These are phyloP conservation scores for Tulasnella sp. DNA, from an alignment of 768 basidiomycete species.

Conservation along the genomic window DNA sequence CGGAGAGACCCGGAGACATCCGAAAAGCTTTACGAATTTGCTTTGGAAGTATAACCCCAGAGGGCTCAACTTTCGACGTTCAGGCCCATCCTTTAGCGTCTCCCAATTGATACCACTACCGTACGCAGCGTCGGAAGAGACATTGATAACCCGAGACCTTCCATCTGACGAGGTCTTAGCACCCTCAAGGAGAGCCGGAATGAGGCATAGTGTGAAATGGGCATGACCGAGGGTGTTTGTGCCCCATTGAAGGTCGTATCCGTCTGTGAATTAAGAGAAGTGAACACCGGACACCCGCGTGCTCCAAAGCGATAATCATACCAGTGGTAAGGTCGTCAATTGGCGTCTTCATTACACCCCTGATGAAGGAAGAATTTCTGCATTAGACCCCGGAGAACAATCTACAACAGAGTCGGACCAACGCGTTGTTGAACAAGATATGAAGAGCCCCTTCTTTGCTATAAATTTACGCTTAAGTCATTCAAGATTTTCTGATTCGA, in stretches of 20 bases:
- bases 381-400: not conserved
- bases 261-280: not conserved
- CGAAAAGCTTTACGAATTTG: not conserved
- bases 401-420: not conserved
- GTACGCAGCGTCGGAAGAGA: slow-evolving; percentile 8
- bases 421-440: slow-evolving; percentile 24
- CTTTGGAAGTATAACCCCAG: not conserved
- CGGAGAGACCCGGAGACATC: not conserved
- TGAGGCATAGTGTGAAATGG: slow-evolving; percentile 8
- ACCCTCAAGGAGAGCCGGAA: not conserved
- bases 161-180: slow-evolving; percentile 8
- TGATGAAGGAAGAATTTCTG: not conserved
- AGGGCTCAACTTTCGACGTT: not conserved
- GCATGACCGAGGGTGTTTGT: slow-evolving; percentile 10
- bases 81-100: slow-evolving; percentile 5
- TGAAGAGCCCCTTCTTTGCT: slow-evolving; percentile 21
- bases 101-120: slow-evolving; percentile 8
- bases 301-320: not conserved
- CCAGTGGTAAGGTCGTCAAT: slow-evolving; percentile 16
- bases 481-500: not conserved
- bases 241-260: slow-evolving; percentile 14
- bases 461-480: not conserved
- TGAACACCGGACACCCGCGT: not conserved
- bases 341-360: slow-evolving; percentile 25
- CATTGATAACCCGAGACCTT: slow-evolving; percentile 18